Percentiles rank a stretch among this genome's conserved stretches.
phyloP scores from a whole-genome alignment of 2,329 filamentous ascomycete genomes.

The Diaporthe ampelina region DNA sequence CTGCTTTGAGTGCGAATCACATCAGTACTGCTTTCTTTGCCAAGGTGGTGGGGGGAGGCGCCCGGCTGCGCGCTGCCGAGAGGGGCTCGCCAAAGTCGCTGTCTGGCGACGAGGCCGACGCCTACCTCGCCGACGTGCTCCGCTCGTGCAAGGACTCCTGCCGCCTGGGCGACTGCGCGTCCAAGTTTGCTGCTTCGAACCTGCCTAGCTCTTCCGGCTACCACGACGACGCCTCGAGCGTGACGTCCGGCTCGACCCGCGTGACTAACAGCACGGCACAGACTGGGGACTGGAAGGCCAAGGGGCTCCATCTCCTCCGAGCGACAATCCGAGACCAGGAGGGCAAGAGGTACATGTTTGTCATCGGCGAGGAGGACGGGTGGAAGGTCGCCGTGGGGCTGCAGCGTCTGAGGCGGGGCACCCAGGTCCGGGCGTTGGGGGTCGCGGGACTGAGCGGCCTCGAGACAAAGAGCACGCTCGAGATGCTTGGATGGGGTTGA shows the following conservation, averaged over 20 bases:
- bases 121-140: slow-evolving; percentile 73
- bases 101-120: slow-evolving; percentile 75
- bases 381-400: slow-evolving; percentile 77
- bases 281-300: slow-evolving; percentile 68
- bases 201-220: slow-evolving; percentile 8
- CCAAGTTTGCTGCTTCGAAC: slow-evolving; percentile 51
- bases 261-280: slow-evolving; percentile 55
- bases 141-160: slow-evolving; percentile 76
- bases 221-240: slow-evolving; percentile 41
- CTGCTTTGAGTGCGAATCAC: slow-evolving; percentile 47
- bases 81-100: slow-evolving; percentile 65
- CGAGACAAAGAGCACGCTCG: slow-evolving; percentile 69
- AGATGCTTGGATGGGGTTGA: slow-evolving; percentile 69
- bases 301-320: slow-evolving; percentile 72
- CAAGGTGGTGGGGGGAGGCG: slow-evolving; percentile 61
- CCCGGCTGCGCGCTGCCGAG: slow-evolving; percentile 60
- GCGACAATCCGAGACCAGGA: slow-evolving; percentile 76
- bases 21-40: slow-evolving; percentile 58
- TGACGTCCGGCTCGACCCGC: slow-evolving; percentile 46
- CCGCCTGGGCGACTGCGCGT: slow-evolving; percentile 65
- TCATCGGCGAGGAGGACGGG: slow-evolving; percentile 73
- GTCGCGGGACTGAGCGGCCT: slow-evolving; percentile 67
- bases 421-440: slow-evolving; percentile 71
- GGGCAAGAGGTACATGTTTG: slow-evolving; percentile 75
- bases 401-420: slow-evolving; percentile 71